Evolutionary conservation across 2,329 filamentous ascomycete genomes (phyloP).

Genomic region (Chaetomium sp.): DNA sequence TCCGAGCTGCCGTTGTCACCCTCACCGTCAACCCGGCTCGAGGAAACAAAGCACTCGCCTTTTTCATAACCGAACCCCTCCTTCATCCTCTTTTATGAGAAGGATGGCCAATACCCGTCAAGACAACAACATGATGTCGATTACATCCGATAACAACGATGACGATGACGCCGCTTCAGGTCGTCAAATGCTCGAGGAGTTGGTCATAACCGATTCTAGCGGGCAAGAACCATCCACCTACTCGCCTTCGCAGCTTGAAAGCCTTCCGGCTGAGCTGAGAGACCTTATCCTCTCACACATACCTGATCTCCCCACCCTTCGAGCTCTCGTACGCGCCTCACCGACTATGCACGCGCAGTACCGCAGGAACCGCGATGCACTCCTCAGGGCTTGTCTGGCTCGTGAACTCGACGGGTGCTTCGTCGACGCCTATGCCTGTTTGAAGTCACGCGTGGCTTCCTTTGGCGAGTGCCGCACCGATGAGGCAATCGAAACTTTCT

Average conservation of each 20-base stretch:
- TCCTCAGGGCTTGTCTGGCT: not conserved
- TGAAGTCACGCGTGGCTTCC: not conserved
- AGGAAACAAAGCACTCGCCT: too few relatives aligned
- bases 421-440: not conserved
- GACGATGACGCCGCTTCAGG: not conserved
- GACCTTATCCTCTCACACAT: not conserved
- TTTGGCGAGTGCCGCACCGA: not conserved
- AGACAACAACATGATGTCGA: too few relatives aligned
- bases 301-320: not conserved
- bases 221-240: not conserved
- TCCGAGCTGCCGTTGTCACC: too few relatives aligned
- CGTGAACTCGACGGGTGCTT: not conserved
- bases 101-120: too few relatives aligned
- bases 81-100: too few relatives aligned
- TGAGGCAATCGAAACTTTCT: not conserved
- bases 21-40: too few relatives aligned
- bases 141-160: too few relatives aligned
- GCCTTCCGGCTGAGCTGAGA: not conserved
- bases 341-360: constrained; percentile 4
- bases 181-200: not conserved
- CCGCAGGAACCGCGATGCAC: not conserved
- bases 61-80: too few relatives aligned
- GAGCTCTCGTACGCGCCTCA: not conserved
- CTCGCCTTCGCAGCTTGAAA: not conserved
- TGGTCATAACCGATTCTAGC: not conserved